Evolutionary conservation across 2,329 filamentous ascomycete genomes (phyloP).

Genomic region (Cordyceps militaris): DNA sequence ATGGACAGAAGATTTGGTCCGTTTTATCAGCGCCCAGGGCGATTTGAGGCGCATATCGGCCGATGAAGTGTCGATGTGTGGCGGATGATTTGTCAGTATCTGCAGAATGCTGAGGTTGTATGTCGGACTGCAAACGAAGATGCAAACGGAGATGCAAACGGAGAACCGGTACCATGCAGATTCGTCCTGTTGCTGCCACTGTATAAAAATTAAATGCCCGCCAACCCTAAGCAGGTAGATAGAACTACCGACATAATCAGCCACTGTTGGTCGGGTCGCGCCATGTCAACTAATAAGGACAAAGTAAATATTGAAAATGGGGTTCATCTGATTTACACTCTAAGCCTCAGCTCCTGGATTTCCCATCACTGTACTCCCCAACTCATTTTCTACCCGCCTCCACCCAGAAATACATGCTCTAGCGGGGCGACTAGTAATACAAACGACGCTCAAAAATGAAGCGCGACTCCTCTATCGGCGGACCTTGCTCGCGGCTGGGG

Average conservation of each 20-base stretch:
- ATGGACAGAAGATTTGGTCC: background rate
- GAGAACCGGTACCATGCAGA: too few species aligned
- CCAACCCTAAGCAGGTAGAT: background rate
- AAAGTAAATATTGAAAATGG: constrained; percentile 32
- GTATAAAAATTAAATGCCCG: background rate
- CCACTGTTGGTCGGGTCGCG: background rate
- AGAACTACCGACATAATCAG: background rate
- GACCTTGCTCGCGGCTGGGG: constrained; percentile 52
- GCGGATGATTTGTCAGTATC: too few species aligned
- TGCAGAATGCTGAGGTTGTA: too few species aligned
- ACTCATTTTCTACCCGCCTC: constrained; percentile 33
- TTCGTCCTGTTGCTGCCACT: too few species aligned
- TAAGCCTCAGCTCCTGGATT: constrained; percentile 29
- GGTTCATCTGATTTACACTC: constrained; percentile 46
- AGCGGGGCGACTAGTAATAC: constrained; percentile 34
- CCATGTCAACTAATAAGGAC: constrained; percentile 8
- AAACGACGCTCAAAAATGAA: constrained; percentile 24
- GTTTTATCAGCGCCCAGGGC: background rate
- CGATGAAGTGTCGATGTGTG: too few species aligned
- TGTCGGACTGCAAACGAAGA: too few species aligned
- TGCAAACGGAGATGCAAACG: too few species aligned
- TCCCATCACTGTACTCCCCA: constrained; percentile 22
- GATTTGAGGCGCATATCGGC: too few species aligned
- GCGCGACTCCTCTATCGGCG: constrained; percentile 36
- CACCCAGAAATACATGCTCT: constrained; percentile 36